Base-by-base conservation (phyloP, 257 asterid species). In the Penstemon eatonii region DNA sequence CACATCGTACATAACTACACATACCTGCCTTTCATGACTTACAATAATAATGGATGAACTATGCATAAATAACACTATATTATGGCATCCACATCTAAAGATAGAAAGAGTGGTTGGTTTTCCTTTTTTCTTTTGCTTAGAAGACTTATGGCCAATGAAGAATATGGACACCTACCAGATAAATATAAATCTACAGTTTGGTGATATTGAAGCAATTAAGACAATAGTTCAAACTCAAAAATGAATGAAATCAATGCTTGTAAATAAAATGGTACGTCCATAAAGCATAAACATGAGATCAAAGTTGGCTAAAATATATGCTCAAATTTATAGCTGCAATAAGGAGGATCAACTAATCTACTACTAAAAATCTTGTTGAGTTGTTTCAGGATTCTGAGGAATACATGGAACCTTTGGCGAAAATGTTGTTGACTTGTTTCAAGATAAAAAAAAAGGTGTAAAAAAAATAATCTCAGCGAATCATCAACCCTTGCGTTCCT, bases 401-500 rank as follows among this genome's bases (percentile, higher is more conserved):
- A 33, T n/a, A 55, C 50, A 61, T 7, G 53, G 59, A 37, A 12
- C 52, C 58, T 71, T 18, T 2, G 37, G 65, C 39, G 12, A 41
- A 37, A 4, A 66, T 66, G 66, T 68, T 59, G 70, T 47, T 5
- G 45, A 38, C 72, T 54, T 56, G 78, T 69, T 63, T 49, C 63
- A 50, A 67, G 71, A 59, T 25, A 19, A 5, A 15, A 47, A n/a
- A 43, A 60, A 36, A 25, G 33, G 33, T 25, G 43, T 3, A 49
- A 60, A 67, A 51, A 8, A 7, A 60, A 13, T 5, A 25, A 52
- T 63, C 66, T 89, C 80, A 91, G 67, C 86, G 95, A 73, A 82
- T 79, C 5, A 75, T 33, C 85, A 85, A 64, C 39, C 95, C 91
- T 79, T 87, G 96, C 78, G 78, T 68, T 68, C 87, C 85, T 64